phyloP scores from a whole-genome alignment of 2,329 filamentous ascomycete species.

The Venturia effusa region DNA sequence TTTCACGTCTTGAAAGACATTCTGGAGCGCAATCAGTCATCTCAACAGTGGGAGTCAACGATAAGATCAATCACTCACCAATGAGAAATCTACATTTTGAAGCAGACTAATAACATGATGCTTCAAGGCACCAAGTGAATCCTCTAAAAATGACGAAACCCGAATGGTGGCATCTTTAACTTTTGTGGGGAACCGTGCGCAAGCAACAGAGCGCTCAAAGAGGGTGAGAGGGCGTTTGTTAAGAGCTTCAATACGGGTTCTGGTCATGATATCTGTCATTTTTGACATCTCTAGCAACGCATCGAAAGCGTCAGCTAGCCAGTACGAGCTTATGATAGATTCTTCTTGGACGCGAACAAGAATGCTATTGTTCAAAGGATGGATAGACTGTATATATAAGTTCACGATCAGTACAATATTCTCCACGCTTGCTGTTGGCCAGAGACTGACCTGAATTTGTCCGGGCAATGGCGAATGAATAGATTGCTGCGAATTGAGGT shows the following conservation, averaged over 20 bases:
- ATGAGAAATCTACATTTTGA: slow-evolving; percentile 5
- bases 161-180: slow-evolving; percentile 13
- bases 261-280: slow-evolving; percentile 13
- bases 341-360: slow-evolving; percentile 20
- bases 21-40: not conserved
- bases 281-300: slow-evolving; percentile 11
- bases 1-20: slow-evolving; percentile 6
- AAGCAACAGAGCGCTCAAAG: slow-evolving; percentile 15
- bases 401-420: slow-evolving; percentile 24
- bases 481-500: not conserved
- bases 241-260: slow-evolving; percentile 5
- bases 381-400: slow-evolving; percentile 26
- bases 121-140: slow-evolving; percentile 6
- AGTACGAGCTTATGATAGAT: not conserved
- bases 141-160: slow-evolving; percentile 14
- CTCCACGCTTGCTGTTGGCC: not conserved
- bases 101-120: slow-evolving; percentile 9
- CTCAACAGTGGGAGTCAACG: not conserved
- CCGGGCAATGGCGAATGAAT: not conserved
- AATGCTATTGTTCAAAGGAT: slow-evolving; percentile 36
- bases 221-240: slow-evolving; percentile 13
- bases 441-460: slow-evolving; percentile 22
- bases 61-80: slow-evolving; percentile 1
- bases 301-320: slow-evolving; percentile 12
- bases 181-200: slow-evolving; percentile 11